Evolutionary conservation across 1,139 yeast species (phyloP).

Genomic region (Blastobotrys indianensis): DNA sequence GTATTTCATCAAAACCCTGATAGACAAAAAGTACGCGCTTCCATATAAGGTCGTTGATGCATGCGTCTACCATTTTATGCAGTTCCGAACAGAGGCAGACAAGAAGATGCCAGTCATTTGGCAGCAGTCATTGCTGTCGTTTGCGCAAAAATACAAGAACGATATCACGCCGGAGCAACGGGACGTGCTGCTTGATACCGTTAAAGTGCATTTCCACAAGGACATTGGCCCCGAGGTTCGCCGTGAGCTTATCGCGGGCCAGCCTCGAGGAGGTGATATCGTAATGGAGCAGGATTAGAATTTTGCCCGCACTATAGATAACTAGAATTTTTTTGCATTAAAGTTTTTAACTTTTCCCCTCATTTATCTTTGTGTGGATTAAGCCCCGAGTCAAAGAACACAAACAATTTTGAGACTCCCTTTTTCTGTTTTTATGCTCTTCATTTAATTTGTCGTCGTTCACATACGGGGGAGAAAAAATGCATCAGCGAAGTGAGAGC

Average conservation of each 20-base stretch:
- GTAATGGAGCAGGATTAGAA: slow-evolving; percentile 8
- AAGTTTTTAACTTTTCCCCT: not conserved
- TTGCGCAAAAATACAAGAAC: slow-evolving; percentile 93
- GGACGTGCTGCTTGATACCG: slow-evolving; percentile 84
- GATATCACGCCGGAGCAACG: slow-evolving; percentile 97
- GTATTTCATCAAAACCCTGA: slow-evolving; percentile 77
- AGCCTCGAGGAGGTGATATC: slow-evolving; percentile 36
- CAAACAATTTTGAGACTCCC: not conserved
- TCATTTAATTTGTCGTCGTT: too few species aligned
- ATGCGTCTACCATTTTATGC: slow-evolving; percentile 89
- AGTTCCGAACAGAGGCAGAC: slow-evolving; percentile 50
- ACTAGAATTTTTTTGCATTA: not conserved
- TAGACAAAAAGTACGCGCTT: slow-evolving; percentile 92
- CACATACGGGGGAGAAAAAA: too few species aligned
- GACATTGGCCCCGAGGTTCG: slow-evolving; percentile 92
- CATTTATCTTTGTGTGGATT: not conserved
- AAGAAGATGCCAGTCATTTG: slow-evolving; percentile 91
- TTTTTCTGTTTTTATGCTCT: too few species aligned
- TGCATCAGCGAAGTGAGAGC: too few species aligned
- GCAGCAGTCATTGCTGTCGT: slow-evolving; percentile 92
- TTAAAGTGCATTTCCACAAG: slow-evolving; percentile 83
- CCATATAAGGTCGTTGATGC: slow-evolving; percentile 97
- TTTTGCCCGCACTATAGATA: not conserved
- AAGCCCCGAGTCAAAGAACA: not conserved
- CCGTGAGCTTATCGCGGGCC: slow-evolving; percentile 85